These are phyloP conservation scores for Dothideomycetes sp. DNA, from an alignment of 2,329 filamentous ascomycete genomes.

Conservation along the genomic window DNA sequence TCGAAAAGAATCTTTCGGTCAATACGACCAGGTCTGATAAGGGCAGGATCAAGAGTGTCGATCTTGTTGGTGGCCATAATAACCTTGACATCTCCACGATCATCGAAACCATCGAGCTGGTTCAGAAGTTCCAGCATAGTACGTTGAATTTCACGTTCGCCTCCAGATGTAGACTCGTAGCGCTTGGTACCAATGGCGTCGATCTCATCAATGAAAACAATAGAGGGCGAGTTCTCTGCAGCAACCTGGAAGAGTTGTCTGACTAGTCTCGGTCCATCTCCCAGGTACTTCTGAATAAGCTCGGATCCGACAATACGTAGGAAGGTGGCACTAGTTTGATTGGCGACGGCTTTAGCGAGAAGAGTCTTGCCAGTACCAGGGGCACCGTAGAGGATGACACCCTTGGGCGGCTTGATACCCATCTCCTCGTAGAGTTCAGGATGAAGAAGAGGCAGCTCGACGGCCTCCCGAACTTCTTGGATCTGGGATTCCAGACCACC, in stretches of 20 bases:
- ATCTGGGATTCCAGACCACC: conserved; percentile 92
- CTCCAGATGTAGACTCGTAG: conserved; percentile 93
- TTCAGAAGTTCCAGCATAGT: conserved; percentile 98
- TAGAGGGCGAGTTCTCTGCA: conserved; percentile 89
- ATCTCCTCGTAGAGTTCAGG: conserved; percentile 98
- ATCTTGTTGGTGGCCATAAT: conserved; percentile 99
- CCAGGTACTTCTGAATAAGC: conserved; percentile 96
- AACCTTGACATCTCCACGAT: conserved; percentile 97
- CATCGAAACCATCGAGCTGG: conserved; percentile 96
- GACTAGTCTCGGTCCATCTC: conserved; percentile 87
- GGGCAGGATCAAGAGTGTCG: conserved; percentile 86
- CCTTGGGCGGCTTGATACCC: conserved; percentile 99
- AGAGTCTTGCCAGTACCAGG: conserved; percentile 96
- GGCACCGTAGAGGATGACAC: conserved; percentile 95
- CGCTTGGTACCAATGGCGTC: conserved; percentile 98
- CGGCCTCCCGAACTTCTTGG: conserved; percentile 93
- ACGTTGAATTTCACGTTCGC: conserved; percentile 93
- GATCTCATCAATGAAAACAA: conserved; percentile 99
- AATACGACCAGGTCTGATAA: conserved; percentile 95
- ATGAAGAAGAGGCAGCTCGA: conserved; percentile 87
- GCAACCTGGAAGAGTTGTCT: conserved; percentile 95
- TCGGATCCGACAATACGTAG: conserved; percentile 94
- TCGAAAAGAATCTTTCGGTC: conserved; percentile 89
- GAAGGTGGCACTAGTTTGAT: conserved; percentile 98
- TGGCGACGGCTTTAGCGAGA: conserved; percentile 91